These are phyloP conservation scores for Moesziomyces antarcticus DNA, from an alignment of 1,284 basidiomycete genomes.

Conservation along the genomic window DNA sequence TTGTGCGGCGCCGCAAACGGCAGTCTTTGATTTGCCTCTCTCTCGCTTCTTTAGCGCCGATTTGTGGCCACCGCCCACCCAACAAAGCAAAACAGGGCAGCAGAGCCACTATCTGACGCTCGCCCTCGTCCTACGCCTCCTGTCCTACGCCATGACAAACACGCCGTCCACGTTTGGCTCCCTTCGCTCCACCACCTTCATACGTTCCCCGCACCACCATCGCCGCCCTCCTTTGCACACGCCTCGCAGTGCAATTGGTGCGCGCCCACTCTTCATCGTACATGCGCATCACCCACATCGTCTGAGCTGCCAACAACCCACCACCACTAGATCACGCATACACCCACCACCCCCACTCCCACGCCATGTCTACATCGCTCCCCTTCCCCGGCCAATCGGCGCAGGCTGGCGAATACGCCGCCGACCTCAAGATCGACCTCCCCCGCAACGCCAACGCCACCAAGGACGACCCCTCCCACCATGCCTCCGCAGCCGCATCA, in stretches of 20 bases:
- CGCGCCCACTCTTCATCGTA: background rate
- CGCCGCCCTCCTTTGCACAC: background rate
- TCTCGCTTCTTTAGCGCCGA: background rate
- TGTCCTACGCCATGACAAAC: background rate
- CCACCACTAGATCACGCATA: background rate
- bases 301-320: background rate
- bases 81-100: background rate
- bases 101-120: background rate
- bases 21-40: background rate
- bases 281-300: background rate
- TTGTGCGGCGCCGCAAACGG: background rate
- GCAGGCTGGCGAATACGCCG: constrained; percentile 14
- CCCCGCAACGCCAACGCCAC: constrained; percentile 15
- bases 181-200: too few species aligned
- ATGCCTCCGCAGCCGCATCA: constrained; percentile 6
- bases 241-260: background rate
- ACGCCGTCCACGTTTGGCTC: background rate
- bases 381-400: constrained; percentile 34
- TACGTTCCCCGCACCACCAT: background rate
- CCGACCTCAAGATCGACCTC: constrained; percentile 46
- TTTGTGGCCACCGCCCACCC: too few species aligned
- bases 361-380: constrained; percentile 32
- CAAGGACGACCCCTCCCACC: constrained; percentile 7
- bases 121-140: too few species aligned
- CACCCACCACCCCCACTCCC: background rate